A percentile compares a stretch with the other conserved stretches of the same genome.
These are phyloP conservation scores for Phytopythium delawarense DNA, from an alignment of 352 stramenopile genomes.

Conservation along the genomic window DNA sequence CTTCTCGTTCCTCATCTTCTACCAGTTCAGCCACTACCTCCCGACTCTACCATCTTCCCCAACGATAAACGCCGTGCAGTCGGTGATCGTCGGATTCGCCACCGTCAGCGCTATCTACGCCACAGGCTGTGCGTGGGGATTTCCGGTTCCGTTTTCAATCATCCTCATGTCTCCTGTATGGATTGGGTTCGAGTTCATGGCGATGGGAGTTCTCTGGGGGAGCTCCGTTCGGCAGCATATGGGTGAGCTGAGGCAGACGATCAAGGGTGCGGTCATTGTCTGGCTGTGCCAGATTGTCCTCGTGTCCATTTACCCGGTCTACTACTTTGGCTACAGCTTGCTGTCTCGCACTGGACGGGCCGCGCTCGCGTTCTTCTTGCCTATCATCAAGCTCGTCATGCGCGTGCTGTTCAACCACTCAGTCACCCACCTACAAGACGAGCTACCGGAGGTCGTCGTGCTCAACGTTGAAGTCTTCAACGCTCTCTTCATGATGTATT, in stretches of 20 bases:
- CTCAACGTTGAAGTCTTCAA: constrained; percentile 37
- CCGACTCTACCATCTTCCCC: constrained; percentile 11
- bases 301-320: constrained; percentile 13
- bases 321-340: constrained; percentile 16
- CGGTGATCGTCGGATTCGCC: constrained; percentile 5
- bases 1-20: constrained; percentile 12
- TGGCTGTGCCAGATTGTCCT: constrained; percentile 16
- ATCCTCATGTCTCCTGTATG: constrained; percentile 10
- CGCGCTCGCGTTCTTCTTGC: constrained; percentile 19
- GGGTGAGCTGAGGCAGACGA: constrained; percentile 2
- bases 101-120: constrained; percentile 6
- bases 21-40: constrained; percentile 17
- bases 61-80: constrained; percentile 2
- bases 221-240: constrained; percentile 7
- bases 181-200: constrained; percentile 9
- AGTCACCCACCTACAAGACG: constrained; percentile 15
- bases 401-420: constrained; percentile 21
- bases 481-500: constrained; percentile 26
- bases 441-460: constrained; percentile 20
- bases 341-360: constrained; percentile 5
- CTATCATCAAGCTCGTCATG: constrained; percentile 27
- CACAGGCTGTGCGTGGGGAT: not conserved
- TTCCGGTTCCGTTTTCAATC: constrained; percentile 21
- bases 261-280: constrained; percentile 13
- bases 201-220: constrained; percentile 10